Base-by-base conservation (phyloP, 179 eudicot species). In the Heliamphora pulchella region DNA sequence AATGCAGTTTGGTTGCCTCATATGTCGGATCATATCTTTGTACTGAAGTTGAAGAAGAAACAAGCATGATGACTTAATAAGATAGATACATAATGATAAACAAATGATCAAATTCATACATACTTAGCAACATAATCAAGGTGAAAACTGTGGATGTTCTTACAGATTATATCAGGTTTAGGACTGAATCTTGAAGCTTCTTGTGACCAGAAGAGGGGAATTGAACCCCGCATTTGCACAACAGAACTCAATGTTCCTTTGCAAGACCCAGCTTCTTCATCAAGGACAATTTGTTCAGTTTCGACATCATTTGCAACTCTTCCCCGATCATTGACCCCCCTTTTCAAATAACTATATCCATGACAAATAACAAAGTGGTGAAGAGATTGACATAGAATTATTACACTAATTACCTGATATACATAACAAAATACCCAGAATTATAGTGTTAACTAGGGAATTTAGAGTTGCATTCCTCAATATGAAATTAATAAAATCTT, bases 161-260 rank as follows among this genome's bases (percentile, higher is more conserved):
- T 89, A 96, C 99, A 86, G 57, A 93, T 90, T 74, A 96, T 96
- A 89, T 96, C 99, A 78, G 99, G 98, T 85, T 96, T 96, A 43
- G 99, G 99, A 80, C 98, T 96, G 81, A 93, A 90, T 88, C 97
- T 91, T 73, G 99, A 93, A 84, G 94, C 96, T 89, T 96, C 99
- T 82, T 96, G 99, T 8, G 99, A 93, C 99, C 99, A 93, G 81
- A 94, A 93, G 73, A 96, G 96, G 74, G 99, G 99, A 85, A 96
- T 96, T 83, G 99, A 96, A 81, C 99, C 99, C 84, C 99, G 89
- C 99, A 96, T 94, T 87, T 95, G 99, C 72, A 96, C 95, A 86
- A 96, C 96, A 75, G 99, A 96, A 86, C 94, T 92, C 98, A 96
- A 92, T 85, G 87, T 93, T 53, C 98, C 98, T 86, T 92, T 92